Percentiles rank a stretch among this genome's conserved stretches.
These are phyloP conservation scores for Suillus occidentalis DNA, from an alignment of 768 basidiomycete species.

Conservation along the genomic window DNA sequence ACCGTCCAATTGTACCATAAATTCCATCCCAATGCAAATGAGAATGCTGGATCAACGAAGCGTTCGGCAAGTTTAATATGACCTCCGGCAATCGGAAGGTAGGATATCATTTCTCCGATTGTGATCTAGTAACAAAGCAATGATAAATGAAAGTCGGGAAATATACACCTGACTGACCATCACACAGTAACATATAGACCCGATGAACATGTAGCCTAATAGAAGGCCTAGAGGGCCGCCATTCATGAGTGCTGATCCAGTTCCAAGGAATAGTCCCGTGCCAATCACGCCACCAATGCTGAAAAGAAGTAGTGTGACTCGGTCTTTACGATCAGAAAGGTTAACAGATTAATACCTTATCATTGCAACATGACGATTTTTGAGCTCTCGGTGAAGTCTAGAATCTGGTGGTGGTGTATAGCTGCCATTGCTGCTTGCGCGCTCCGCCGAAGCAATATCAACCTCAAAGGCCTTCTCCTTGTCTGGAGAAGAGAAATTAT, in stretches of 20 bases:
- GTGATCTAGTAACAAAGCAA: conserved; percentile 18
- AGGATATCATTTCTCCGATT: conserved; percentile 47
- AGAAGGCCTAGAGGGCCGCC: conserved; percentile 51
- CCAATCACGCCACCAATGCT: conserved; percentile 43
- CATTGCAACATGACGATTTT: conserved; percentile 37
- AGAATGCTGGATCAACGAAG: conserved; percentile 45
- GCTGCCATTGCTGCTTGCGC: not conserved
- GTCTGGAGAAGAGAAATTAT: not conserved
- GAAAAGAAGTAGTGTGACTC: not conserved
- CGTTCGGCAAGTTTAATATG: conserved; percentile 49
- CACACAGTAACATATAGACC: conserved; percentile 37
- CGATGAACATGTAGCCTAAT: conserved; percentile 40
- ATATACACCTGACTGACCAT: conserved; percentile 37
- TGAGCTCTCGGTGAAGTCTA: conserved; percentile 27
- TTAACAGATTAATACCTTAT: conserved; percentile 23
- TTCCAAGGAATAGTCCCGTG: conserved; percentile 38
- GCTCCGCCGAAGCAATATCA: not conserved
- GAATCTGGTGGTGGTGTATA: not conserved
- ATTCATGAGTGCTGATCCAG: conserved; percentile 33
- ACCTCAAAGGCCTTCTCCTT: not conserved
- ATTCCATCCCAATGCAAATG: conserved; percentile 45
- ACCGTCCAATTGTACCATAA: conserved; percentile 43
- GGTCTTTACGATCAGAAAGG: not conserved
- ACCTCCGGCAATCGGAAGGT: conserved; percentile 45
- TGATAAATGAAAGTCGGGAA: not conserved